Conservation (phyloP, 495 filamentous ascomycete species). For the Aspergillus ellipticus region DNA sequence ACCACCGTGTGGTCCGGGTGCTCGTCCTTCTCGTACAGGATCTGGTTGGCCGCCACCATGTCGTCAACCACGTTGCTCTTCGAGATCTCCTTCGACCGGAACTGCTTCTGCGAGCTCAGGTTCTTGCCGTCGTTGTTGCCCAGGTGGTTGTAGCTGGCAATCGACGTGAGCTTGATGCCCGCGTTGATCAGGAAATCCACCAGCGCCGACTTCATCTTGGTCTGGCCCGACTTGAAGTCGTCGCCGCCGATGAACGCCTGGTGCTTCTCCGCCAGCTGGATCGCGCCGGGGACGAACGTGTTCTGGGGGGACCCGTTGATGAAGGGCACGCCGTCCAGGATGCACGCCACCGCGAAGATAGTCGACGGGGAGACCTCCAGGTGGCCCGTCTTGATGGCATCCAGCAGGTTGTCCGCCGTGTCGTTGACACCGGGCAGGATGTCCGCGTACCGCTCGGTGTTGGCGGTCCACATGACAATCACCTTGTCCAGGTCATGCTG, state of each 20-base stretch:
- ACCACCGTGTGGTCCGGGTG: conserved; percentile 88
- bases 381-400: conserved; percentile 80
- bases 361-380: conserved; percentile 90
- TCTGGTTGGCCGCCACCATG: conserved; percentile 93
- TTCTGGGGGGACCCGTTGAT: conserved; percentile 99
- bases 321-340: conserved; percentile 87
- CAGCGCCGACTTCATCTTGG: conserved; percentile 99
- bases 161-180: conserved; percentile 98
- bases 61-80: conserved; percentile 99
- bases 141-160: conserved; percentile 98
- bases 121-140: conserved; percentile 99
- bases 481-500: conserved; percentile 87
- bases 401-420: conserved; percentile 88
- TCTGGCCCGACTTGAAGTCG: conserved; percentile 99
- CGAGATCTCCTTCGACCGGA: conserved; percentile 99
- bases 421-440: conserved; percentile 88
- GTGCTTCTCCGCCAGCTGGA: conserved; percentile 85
- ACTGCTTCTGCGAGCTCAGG: conserved; percentile 93
- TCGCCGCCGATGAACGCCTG: conserved; percentile 93
- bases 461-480: conserved; percentile 97
- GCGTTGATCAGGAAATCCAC: conserved; percentile 99
- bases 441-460: conserved; percentile 95
- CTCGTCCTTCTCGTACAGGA: conserved; percentile 85
- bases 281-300: conserved; percentile 92
- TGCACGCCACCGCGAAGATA: conserved; percentile 90